Evolutionary conservation across 257 asterid genomes (phyloP).

Genomic region (Schizonepeta tenuifolia): DNA sequence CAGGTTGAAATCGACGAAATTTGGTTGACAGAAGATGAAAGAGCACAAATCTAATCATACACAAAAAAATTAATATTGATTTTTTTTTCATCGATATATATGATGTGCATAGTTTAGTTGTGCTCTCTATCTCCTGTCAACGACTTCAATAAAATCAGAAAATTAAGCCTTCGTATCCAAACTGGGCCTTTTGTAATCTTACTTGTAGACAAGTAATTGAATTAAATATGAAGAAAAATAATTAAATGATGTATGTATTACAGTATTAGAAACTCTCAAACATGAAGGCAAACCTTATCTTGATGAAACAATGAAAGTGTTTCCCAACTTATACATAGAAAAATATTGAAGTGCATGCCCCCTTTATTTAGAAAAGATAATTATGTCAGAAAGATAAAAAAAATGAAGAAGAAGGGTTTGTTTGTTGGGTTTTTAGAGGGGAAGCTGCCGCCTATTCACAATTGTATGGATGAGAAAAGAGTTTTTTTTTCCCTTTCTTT

Average conservation of each 20-base stretch:
- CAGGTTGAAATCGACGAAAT: neutral
- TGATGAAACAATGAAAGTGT: neutral
- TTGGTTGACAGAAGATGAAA: slow-evolving; percentile 50
- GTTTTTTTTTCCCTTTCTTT: neutral
- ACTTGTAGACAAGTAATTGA: neutral
- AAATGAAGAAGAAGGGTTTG: neutral
- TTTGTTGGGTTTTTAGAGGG: neutral
- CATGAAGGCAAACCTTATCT: neutral
- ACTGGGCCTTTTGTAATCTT: neutral
- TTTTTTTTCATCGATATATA: neutral
- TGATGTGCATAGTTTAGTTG: slow-evolving; percentile 34
- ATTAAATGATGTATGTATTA: no score
- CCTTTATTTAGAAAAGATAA: neutral
- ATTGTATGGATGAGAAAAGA: neutral
- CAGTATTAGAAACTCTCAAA: neutral
- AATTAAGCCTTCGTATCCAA: neutral
- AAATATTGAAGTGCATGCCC: neutral
- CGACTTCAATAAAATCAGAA: slow-evolving; percentile 13
- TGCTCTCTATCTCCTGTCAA: slow-evolving; percentile 66
- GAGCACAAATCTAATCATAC: slow-evolving; percentile 47
- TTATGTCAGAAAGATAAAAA: neutral
- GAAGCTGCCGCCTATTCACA: neutral
- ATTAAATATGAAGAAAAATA: neutral
- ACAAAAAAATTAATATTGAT: slow-evolving; percentile 6
- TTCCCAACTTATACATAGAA: neutral